Evolutionary conservation across 805 yeast genomes (phyloP).

Genomic region (Ogataea nitratoaversa): DNA sequence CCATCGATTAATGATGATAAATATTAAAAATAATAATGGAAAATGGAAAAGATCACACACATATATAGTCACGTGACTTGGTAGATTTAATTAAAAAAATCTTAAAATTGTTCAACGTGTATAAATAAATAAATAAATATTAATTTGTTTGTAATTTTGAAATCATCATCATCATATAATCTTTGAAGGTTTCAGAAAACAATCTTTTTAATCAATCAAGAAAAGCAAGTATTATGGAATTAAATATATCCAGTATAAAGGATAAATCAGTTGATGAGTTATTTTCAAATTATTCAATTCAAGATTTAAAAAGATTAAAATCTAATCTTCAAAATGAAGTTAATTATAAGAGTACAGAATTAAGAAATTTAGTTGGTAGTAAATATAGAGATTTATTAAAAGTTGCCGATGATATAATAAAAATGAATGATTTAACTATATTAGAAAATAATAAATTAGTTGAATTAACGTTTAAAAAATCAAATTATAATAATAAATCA

Average conservation of each 20-base stretch:
- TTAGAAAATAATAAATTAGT: conserved; percentile 24
- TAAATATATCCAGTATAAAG: neutral
- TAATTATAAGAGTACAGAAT: conserved; percentile 18
- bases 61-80: too few species aligned
- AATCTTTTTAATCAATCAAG: too few species aligned
- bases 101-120: too few species aligned
- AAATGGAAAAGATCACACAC: too few species aligned
- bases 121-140: too few species aligned
- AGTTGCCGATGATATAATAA: conserved; percentile 35
- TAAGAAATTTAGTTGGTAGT: conserved; percentile 30
- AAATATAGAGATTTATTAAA: conserved; percentile 33
- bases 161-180: too few species aligned
- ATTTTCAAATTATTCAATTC: conserved; percentile 26
- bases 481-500: conserved; percentile 23
- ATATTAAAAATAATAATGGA: too few species aligned
- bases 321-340: conserved; percentile 20
- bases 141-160: too few species aligned
- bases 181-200: too few species aligned
- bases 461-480: conserved; percentile 26
- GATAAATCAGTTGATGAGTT: conserved; percentile 21
- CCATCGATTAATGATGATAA: too few species aligned
- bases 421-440: conserved; percentile 28
- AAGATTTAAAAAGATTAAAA: conserved; percentile 24
- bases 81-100: too few species aligned
- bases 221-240: too few species aligned